Percentiles rank a stretch among this genome's conserved stretches.
Evolutionary conservation across 2,329 filamentous ascomycete species (phyloP).

Genomic region (Cylindrodendrum hubeiense): DNA sequence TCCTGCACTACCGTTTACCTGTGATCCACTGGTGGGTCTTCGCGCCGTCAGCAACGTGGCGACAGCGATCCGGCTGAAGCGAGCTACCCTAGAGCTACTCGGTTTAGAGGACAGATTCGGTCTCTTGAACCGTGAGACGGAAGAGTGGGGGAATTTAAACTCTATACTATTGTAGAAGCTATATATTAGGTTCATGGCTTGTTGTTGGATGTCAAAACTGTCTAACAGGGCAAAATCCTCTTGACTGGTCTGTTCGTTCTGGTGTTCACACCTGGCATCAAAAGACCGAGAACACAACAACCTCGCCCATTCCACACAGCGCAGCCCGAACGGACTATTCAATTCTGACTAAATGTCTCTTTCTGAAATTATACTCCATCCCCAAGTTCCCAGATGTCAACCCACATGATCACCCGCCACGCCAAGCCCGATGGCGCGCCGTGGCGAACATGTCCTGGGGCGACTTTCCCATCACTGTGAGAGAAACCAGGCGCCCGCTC

Average conservation of each 20-base stretch:
- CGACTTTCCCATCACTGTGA: conserved; percentile 28
- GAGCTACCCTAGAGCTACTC: not conserved
- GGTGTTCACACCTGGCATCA: too few species aligned
- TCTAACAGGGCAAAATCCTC: too few species aligned
- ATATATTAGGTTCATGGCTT: too few species aligned
- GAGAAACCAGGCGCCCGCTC: conserved; percentile 9
- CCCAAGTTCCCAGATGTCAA: not conserved
- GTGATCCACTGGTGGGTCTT: not conserved
- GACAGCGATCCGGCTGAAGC: not conserved
- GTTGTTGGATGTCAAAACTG: too few species aligned
- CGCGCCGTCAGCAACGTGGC: not conserved
- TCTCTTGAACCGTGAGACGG: not conserved
- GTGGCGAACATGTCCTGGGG: not conserved
- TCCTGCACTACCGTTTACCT: not conserved
- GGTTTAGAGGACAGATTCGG: not conserved
- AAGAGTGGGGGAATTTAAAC: not conserved
- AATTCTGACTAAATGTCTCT: too few species aligned
- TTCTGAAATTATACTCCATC: too few species aligned
- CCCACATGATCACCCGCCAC: not conserved
- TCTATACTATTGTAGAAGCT: too few species aligned
- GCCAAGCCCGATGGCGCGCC: not conserved
- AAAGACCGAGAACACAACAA: too few species aligned
- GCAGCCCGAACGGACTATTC: too few species aligned
- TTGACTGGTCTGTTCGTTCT: too few species aligned
- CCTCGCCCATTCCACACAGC: too few species aligned